These are phyloP conservation scores for Vairimorpha apis DNA, from an alignment of 371 early-diverging fungal species.

Conservation along the genomic window DNA sequence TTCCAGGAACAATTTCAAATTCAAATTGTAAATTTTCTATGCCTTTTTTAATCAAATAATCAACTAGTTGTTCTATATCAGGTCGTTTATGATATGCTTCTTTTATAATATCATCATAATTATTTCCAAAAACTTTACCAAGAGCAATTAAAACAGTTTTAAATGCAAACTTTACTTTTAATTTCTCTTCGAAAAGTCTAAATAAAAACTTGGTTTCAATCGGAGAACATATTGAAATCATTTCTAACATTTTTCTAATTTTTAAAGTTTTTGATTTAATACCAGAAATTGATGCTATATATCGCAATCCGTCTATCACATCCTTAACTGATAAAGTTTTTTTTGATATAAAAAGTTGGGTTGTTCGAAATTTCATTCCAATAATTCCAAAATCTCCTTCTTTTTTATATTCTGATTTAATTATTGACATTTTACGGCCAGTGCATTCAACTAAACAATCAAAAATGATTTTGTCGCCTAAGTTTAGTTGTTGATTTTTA, in stretches of 20 bases:
- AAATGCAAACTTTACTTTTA: conserved; percentile 63
- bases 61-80: conserved; percentile 53
- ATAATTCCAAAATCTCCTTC: conserved; percentile 60
- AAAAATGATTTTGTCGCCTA: conserved; percentile 60
- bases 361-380: conserved; percentile 60
- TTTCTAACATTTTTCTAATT: conserved; percentile 46
- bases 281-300: conserved; percentile 48
- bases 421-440: conserved; percentile 19
- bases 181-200: conserved; percentile 60
- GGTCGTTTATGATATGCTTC: conserved; percentile 60
- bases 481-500: conserved; percentile 59
- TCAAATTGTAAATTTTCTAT: conserved; percentile 56
- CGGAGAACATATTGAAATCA: conserved; percentile 47
- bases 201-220: conserved; percentile 62
- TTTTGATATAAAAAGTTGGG: conserved; percentile 47
- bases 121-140: conserved; percentile 37
- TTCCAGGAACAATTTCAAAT: conserved; percentile 66
- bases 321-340: conserved; percentile 39
- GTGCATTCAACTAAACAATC: conserved; percentile 52
- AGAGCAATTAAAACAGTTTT: conserved; percentile 62
- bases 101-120: conserved; percentile 54
- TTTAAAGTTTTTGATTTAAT: conserved; percentile 48
- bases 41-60: conserved; percentile 65
- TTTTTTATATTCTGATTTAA: conserved; percentile 52
- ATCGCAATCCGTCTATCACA: conserved; percentile 49